Conservation (phyloP, 2,329 filamentous ascomycete species). For the Raffaelea deltoideospora region DNA sequence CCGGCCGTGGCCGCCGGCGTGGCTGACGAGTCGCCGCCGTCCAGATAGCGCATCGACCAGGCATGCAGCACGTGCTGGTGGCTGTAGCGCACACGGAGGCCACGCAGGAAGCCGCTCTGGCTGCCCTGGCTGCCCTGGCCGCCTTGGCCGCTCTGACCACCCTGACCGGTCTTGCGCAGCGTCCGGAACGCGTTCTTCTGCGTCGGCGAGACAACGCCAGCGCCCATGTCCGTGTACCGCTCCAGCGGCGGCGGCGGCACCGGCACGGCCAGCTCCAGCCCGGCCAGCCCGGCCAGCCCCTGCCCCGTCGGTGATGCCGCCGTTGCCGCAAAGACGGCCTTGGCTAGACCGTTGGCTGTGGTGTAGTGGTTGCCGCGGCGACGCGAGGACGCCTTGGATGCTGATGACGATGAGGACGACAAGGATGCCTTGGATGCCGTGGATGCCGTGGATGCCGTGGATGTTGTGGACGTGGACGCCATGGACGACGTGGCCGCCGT, state of each 20-base stretch:
- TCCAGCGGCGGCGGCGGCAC: not conserved
- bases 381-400: not conserved
- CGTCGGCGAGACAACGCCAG: conserved; percentile 10
- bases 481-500: not conserved
- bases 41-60: conserved; percentile 15
- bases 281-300: not conserved
- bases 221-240: conserved; percentile 1
- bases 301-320: not conserved
- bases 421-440: not conserved
- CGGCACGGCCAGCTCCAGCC: not conserved
- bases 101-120: not conserved
- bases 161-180: not conserved
- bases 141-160: not conserved
- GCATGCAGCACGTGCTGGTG: conserved; percentile 13
- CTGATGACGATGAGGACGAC: not conserved
- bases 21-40: too few relatives aligned
- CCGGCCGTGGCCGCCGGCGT: too few relatives aligned
- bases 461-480: not conserved
- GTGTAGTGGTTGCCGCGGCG: not conserved
- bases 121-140: not conserved
- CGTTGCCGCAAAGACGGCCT: not conserved
- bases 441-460: not conserved
- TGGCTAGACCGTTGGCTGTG: not conserved
- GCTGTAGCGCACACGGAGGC: conserved; percentile 2
- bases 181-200: not conserved